phyloP scores from a whole-genome alignment of 345 rosid genomes.

The Citrus mangshanensis region DNA sequence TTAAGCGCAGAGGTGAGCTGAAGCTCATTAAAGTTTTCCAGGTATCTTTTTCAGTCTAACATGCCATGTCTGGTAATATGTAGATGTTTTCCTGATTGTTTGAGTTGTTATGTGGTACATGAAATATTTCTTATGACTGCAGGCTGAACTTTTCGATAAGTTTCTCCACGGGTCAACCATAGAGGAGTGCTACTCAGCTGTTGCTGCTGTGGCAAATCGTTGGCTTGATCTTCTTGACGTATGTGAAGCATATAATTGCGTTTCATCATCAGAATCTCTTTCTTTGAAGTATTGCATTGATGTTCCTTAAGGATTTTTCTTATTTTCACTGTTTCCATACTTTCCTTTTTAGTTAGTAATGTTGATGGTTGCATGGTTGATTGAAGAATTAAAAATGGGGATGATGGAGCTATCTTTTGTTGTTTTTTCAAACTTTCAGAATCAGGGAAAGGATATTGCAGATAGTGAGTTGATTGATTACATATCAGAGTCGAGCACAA shows the following conservation, averaged over 20 bases:
- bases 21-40: slow-evolving; percentile 97
- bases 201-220: slow-evolving; percentile 91
- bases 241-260: slow-evolving; percentile 19
- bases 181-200: slow-evolving; percentile 89
- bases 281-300: background rate
- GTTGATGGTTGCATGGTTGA: slow-evolving; percentile 5
- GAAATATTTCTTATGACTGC: slow-evolving; percentile 19
- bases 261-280: background rate
- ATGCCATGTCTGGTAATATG: background rate
- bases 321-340: background rate
- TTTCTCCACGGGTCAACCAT: slow-evolving; percentile 86
- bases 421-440: slow-evolving; percentile 41
- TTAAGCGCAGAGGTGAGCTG: slow-evolving; percentile 98
- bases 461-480: slow-evolving; percentile 93
- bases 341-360: background rate
- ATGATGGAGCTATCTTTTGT: slow-evolving; percentile 15
- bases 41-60: slow-evolving; percentile 40
- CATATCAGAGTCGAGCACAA: slow-evolving; percentile 98
- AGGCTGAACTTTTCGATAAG: slow-evolving; percentile 97
- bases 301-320: background rate
- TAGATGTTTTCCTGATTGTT: background rate
- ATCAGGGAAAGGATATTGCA: slow-evolving; percentile 85
- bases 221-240: slow-evolving; percentile 99
- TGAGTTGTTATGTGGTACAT: background rate
- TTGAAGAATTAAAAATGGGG: background rate